phyloP scores from a whole-genome alignment of 1,284 basidiomycete species.

The Megacollybia platyphylla region DNA sequence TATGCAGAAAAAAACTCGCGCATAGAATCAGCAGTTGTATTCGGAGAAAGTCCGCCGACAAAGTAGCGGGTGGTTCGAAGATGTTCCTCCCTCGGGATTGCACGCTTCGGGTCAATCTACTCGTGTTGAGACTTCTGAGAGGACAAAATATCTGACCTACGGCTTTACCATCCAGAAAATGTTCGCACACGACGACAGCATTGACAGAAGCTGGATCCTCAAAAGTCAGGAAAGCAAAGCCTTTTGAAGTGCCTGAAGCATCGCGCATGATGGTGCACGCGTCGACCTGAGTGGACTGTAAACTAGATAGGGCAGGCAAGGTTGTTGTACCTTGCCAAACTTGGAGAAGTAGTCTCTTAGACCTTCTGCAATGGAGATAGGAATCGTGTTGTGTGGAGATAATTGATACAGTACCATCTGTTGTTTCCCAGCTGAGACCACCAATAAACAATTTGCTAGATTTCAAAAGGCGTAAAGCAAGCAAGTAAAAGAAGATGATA shows the following conservation, averaged over 20 bases:
- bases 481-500: slow-evolving; percentile 8
- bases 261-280: slow-evolving; percentile 95
- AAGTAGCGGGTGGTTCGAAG: slow-evolving; percentile 78
- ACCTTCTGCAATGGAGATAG: slow-evolving; percentile 33
- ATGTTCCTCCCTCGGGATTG: slow-evolving; percentile 83
- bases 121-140: neutral
- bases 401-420: slow-evolving; percentile 62
- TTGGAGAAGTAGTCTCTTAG: slow-evolving; percentile 61
- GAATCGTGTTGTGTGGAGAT: slow-evolving; percentile 7
- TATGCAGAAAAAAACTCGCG: slow-evolving; percentile 65
- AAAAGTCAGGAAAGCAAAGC: slow-evolving; percentile 94
- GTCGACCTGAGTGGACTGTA: slow-evolving; percentile 43
- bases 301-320: slow-evolving; percentile 1
- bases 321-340: slow-evolving; percentile 48
- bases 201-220: slow-evolving; percentile 73
- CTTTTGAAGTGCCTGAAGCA: slow-evolving; percentile 78
- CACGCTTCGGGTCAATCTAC: slow-evolving; percentile 91
- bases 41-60: slow-evolving; percentile 74
- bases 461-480: slow-evolving; percentile 15
- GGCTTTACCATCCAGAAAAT: slow-evolving; percentile 85
- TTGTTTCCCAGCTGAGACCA: slow-evolving; percentile 95
- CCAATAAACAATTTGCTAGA: slow-evolving; percentile 97
- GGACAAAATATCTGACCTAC: slow-evolving; percentile 21
- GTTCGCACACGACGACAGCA: slow-evolving; percentile 73
- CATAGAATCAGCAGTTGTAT: slow-evolving; percentile 75